Base-by-base conservation (phyloP, 2,329 filamentous ascomycete genomes). In the Teratosphaeria pseudoeucalypti region DNA sequence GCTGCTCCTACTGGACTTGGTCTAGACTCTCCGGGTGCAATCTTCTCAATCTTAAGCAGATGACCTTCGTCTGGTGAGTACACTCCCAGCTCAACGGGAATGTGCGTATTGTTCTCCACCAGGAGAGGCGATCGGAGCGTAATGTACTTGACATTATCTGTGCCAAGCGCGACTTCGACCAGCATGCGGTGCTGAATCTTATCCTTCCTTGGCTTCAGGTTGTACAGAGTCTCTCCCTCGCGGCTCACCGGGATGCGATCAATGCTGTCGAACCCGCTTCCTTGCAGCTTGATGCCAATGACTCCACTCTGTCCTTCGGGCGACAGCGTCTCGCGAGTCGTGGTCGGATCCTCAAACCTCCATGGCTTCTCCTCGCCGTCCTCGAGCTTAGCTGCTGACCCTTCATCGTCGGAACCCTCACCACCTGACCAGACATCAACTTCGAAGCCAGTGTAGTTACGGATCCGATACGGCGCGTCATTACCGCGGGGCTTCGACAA, bases 111-210 rank as follows among this genome's bases (percentile, higher is more conserved):
- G 74, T 99, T 99, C 72, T 99, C 94, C 7, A 99, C 85, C 0
- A 96, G 77, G 1, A 99, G 78, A 0, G 94, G 94, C 19, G 92
- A 97, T 29, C 94, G 85, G 69, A 99, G 86, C 1, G 92, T 99
- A 69, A 99, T 95, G 72, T 95, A 95, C 77, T 99, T 99, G 76
- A 99, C 89, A 68, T 97, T 97, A 77, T 99, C 92, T 0, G 84
- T 78, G n/a, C 91, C 94, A 27, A 99, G 81, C 57, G 84, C 90
- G 57, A 99, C 88, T 60, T 99, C 94, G 0, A 97, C 92, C 27
- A 97, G 84, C 19, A 99, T 82, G 26, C 92, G 88, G 72, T 99
- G 95, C 64, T 92, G 81, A 2, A 96, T 82, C 60, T 88, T 83
- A 68, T 96, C 88, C 62, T 90, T 87, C 72, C 91, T 89, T 2